phyloP scores from a whole-genome alignment of 306 rosid species.

The Urtica urens region DNA sequence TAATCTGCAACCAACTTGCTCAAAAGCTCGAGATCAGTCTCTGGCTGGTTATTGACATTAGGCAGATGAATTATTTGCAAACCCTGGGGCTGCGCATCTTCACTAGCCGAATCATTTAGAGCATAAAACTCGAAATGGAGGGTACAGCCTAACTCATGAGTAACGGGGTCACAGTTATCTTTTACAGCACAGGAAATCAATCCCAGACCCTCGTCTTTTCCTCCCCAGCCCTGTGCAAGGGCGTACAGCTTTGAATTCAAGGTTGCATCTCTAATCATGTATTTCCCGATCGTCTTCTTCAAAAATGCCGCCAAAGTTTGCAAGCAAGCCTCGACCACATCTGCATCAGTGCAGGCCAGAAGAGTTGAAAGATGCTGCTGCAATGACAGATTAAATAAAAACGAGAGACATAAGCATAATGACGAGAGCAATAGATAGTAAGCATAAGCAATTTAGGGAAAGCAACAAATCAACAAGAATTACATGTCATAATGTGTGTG shows the following conservation, averaged over 20 bases:
- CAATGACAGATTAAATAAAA: constrained; percentile 25
- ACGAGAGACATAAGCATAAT: constrained; percentile 6
- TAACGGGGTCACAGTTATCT: constrained; percentile 48
- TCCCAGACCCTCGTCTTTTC: constrained; percentile 99
- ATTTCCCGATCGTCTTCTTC: constrained; percentile 86
- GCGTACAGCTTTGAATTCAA: constrained; percentile 76
- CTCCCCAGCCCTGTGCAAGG: constrained; percentile 99
- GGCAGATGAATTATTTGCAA: constrained; percentile 70
- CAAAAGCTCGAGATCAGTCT: constrained; percentile 77
- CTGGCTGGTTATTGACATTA: constrained; percentile 42
- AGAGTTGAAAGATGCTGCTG: constrained; percentile 97
- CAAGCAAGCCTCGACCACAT: constrained; percentile 86
- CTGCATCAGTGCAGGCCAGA: constrained; percentile 94
- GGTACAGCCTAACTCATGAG: constrained; percentile 72
- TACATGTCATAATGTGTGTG: too few relatives aligned
- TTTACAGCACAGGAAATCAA: constrained; percentile 65
- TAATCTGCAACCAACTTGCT: constrained; percentile 59
- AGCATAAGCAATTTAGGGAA: background rate
- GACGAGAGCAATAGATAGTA: background rate
- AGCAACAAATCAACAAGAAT: too few relatives aligned
- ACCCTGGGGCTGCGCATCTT: constrained; percentile 44
- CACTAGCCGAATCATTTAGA: constrained; percentile 43
- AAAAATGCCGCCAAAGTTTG: constrained; percentile 83
- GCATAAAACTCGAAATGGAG: constrained; percentile 96
- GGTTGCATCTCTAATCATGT: constrained; percentile 65